phyloP scores from a whole-genome alignment of 2,329 filamentous ascomycete species.

The Nannizziopsis barbatae region DNA sequence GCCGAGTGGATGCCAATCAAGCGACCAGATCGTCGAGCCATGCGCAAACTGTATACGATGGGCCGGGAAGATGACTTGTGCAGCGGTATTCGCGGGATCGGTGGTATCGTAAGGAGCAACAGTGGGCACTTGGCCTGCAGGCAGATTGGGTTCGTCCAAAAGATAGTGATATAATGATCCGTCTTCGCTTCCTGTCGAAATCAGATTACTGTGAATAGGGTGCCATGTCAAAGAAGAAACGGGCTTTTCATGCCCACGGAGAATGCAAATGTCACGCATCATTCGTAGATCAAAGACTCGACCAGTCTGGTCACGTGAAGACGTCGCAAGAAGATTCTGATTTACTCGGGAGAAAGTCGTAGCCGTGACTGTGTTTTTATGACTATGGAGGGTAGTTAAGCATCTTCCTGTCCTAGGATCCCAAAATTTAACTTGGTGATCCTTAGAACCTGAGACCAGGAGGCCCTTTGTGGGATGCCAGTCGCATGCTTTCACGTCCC shows the following conservation, averaged over 20 bases:
- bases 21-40: conserved; percentile 90
- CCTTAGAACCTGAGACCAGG: conserved; percentile 91
- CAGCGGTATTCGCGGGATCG: conserved; percentile 66
- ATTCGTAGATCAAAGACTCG: conserved; percentile 90
- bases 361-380: conserved; percentile 95
- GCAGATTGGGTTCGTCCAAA: conserved; percentile 87
- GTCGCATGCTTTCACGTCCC: conserved; percentile 94
- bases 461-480: conserved; percentile 96
- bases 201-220: conserved; percentile 75
- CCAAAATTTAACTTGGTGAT: conserved; percentile 95
- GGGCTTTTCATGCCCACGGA: conserved; percentile 92
- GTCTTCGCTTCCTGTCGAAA: conserved; percentile 83
- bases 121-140: conserved; percentile 57
- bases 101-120: conserved; percentile 75
- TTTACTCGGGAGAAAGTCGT: conserved; percentile 79
- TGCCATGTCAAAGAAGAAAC: conserved; percentile 90
- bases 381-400: conserved; percentile 84
- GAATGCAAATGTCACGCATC: conserved; percentile 93
- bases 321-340: conserved; percentile 77
- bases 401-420: conserved; percentile 86
- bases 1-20: conserved; percentile 94
- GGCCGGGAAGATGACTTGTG: conserved; percentile 85
- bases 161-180: conserved; percentile 87
- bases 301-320: conserved; percentile 83
- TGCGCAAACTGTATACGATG: conserved; percentile 81